A percentile compares a stretch with the other conserved stretches of the same genome.
Conservation (phyloP, 257 asterid species). For the Nicotiana benthamiana region DNA sequence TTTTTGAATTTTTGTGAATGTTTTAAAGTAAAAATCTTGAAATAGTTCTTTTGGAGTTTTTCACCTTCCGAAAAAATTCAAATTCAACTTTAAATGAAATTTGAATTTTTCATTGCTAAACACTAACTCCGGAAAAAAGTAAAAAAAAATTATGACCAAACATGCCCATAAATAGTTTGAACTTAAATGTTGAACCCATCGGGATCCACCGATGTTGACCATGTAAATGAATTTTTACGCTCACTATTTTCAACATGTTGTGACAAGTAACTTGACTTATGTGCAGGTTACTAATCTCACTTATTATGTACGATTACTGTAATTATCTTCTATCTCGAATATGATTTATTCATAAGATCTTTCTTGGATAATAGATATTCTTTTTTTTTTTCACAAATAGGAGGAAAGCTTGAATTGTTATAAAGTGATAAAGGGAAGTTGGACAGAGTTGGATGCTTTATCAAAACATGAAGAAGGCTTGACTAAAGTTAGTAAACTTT, state of each 20-base stretch:
- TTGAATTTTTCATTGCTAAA: no score
- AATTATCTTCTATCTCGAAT: not conserved
- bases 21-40: no score
- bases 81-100: no score
- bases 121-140: no score
- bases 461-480: constrained; percentile 29
- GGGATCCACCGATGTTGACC: not conserved
- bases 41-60: no score
- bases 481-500: constrained; percentile 39
- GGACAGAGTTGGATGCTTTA: constrained; percentile 51
- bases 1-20: no score
- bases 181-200: not conserved
- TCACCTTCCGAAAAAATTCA: no score
- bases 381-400: constrained; percentile 18
- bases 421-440: constrained; percentile 60
- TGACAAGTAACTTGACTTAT: not conserved
- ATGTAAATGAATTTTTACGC: not conserved
- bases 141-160: no score
- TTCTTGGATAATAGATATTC: no score
- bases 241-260: not conserved
- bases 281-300: not conserved
- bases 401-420: constrained; percentile 59
- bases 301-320: not conserved
- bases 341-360: no score
- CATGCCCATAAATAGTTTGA: no score